Percentiles rank a stretch among this genome's conserved stretches.
These are phyloP conservation scores for Myriosclerotinia curreyana DNA, from an alignment of 2,329 filamentous ascomycete species.

Conservation along the genomic window DNA sequence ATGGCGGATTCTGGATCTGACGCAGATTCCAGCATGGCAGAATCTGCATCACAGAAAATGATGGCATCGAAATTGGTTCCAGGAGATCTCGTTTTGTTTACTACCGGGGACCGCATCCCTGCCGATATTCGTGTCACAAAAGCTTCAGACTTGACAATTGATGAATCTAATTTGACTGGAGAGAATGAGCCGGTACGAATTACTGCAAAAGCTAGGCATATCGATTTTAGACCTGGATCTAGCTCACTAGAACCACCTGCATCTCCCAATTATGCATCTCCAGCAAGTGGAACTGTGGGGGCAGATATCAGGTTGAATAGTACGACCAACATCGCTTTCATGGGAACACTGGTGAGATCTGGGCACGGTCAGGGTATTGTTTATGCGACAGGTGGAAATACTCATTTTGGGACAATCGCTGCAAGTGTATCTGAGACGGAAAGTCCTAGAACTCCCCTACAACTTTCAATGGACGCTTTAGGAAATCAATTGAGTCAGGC, in stretches of 20 bases:
- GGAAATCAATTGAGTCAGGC: slow-evolving; percentile 95
- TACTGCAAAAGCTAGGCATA: slow-evolving; percentile 58
- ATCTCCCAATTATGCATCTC: slow-evolving; percentile 57
- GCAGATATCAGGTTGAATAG: slow-evolving; percentile 68
- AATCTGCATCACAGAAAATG: slow-evolving; percentile 74
- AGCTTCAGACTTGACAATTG: slow-evolving; percentile 85
- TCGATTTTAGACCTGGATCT: slow-evolving; percentile 35
- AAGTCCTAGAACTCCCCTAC: slow-evolving; percentile 87
- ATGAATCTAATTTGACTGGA: slow-evolving; percentile 94
- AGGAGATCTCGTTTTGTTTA: slow-evolving; percentile 89
- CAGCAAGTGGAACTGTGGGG: slow-evolving; percentile 56
- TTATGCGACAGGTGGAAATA: slow-evolving; percentile 90
- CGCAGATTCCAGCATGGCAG: slow-evolving; percentile 55
- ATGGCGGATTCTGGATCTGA: slow-evolving; percentile 35
- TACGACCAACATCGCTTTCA: slow-evolving; percentile 90
- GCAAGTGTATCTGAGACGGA: slow-evolving; percentile 93
- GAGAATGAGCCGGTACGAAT: slow-evolving; percentile 93
- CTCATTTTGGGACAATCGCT: slow-evolving; percentile 95
- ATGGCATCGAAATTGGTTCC: slow-evolving; percentile 85
- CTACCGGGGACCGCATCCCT: slow-evolving; percentile 92
- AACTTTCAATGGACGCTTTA: slow-evolving; percentile 95
- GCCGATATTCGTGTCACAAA: slow-evolving; percentile 93
- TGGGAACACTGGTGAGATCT: slow-evolving; percentile 94
- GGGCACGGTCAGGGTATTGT: slow-evolving; percentile 95
- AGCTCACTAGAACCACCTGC: slow-evolving; percentile 42